These are phyloP conservation scores for Solanum stenotomum DNA, from an alignment of 257 asterid genomes.

Conservation along the genomic window DNA sequence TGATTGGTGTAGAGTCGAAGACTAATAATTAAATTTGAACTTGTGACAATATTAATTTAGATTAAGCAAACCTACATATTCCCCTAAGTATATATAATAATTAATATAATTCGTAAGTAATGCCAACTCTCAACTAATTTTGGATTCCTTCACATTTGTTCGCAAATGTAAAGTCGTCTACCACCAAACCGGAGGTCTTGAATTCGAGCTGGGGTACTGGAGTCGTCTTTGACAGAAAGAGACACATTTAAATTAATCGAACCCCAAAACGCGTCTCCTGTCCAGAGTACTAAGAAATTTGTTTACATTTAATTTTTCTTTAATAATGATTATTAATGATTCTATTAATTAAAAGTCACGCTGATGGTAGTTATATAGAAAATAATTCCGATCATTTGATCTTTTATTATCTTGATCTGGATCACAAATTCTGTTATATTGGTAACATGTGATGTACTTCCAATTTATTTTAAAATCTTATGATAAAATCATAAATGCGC, in stretches of 20 bases:
- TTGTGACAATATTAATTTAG: not conserved
- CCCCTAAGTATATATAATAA: not conserved
- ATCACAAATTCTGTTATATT: not conserved
- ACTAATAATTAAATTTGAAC: not conserved
- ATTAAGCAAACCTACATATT: not conserved
- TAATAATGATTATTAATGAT: not conserved
- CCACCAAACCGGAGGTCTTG: not conserved
- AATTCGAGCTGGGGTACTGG: too few species aligned
- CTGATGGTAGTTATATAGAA: not conserved
- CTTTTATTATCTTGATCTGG: not conserved
- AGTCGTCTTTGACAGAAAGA: not conserved
- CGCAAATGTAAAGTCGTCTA: not conserved
- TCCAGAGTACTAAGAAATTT: not conserved
- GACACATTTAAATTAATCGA: not conserved
- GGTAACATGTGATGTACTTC: not conserved
- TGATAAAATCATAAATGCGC: not conserved
- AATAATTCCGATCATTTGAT: not conserved
- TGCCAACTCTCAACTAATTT: not conserved
- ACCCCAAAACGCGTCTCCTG: not conserved
- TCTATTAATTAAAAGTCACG: not conserved
- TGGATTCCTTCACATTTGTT: not conserved
- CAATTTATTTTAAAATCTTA: not conserved
- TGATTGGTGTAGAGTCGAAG: not conserved
- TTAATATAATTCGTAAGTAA: not conserved
- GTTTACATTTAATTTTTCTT: not conserved